phyloP scores from a whole-genome alignment of 345 rosid genomes.

The Aquilaria yunnanensis region DNA sequence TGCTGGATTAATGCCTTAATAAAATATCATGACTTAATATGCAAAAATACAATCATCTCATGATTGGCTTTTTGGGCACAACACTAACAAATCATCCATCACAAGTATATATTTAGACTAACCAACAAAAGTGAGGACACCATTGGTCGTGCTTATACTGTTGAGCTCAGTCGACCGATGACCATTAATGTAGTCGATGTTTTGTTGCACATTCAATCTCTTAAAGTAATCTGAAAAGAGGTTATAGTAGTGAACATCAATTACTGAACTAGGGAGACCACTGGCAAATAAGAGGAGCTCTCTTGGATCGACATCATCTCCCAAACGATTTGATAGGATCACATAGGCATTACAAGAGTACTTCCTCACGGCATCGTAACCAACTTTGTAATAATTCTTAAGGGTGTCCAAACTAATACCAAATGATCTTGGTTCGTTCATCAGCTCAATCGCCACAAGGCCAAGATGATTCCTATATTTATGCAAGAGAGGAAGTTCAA shows the following conservation, averaged over 20 bases:
- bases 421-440: slow-evolving; percentile 34
- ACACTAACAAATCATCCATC: too few relatives aligned
- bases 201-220: slow-evolving; percentile 17
- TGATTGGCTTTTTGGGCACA: too few relatives aligned
- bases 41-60: too few relatives aligned
- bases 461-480: slow-evolving; percentile 8
- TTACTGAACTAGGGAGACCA: slow-evolving; percentile 18
- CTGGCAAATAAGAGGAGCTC: slow-evolving; percentile 27
- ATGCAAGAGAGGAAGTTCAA: not conserved
- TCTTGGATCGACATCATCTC: slow-evolving; percentile 8
- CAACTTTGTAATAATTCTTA: slow-evolving; percentile 22
- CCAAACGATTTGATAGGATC: slow-evolving; percentile 29
- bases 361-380: slow-evolving; percentile 32
- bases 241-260: slow-evolving; percentile 37
- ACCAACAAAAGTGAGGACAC: slow-evolving; percentile 28
- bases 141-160: slow-evolving; percentile 11
- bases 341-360: slow-evolving; percentile 23
- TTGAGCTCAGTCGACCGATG: slow-evolving; percentile 14
- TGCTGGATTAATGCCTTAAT: too few relatives aligned
- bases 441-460: slow-evolving; percentile 29
- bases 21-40: too few relatives aligned
- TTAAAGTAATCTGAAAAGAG: slow-evolving; percentile 10
- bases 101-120: not conserved
- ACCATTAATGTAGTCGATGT: slow-evolving; percentile 17
- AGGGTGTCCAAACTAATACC: slow-evolving; percentile 18